Percentiles rank a stretch among this genome's conserved stretches.
These are phyloP conservation scores for Prillingera fragicola DNA, from an alignment of 1,284 basidiomycete genomes.

Conservation along the genomic window DNA sequence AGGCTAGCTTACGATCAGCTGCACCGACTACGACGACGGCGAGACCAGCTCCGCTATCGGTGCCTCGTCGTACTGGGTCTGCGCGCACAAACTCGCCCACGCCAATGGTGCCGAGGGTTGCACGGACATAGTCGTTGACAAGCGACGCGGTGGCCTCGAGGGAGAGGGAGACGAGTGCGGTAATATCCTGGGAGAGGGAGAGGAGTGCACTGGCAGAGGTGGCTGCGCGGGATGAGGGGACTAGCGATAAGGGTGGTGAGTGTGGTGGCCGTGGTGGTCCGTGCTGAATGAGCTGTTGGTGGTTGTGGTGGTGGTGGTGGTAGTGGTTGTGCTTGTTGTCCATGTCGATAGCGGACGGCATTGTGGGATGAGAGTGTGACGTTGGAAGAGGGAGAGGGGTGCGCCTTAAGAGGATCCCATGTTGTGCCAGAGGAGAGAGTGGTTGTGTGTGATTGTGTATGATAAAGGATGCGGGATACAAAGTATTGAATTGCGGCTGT, in stretches of 20 bases:
- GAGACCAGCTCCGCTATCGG: slow-evolving; percentile 26
- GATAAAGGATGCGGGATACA: too few species aligned
- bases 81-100: slow-evolving; percentile 17
- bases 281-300: too few species aligned
- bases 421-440: too few species aligned
- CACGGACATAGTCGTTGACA: slow-evolving; percentile 26
- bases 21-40: slow-evolving; percentile 40
- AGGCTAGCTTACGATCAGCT: slow-evolving; percentile 26
- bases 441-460: too few species aligned
- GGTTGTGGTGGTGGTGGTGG: slow-evolving; percentile 3
- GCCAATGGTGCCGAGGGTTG: slow-evolving; percentile 23
- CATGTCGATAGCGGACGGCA: background rate
- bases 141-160: slow-evolving; percentile 31
- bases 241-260: too few species aligned
- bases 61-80: background rate
- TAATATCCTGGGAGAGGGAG: slow-evolving; percentile 36
- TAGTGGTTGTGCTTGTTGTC: background rate
- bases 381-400: background rate
- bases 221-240: background rate
- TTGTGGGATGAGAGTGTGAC: background rate
- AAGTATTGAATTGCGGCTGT: too few species aligned
- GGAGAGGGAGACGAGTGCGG: slow-evolving; percentile 36
- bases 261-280: background rate
- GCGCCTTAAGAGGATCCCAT: too few species aligned
- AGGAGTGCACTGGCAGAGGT: slow-evolving; percentile 21